These are phyloP conservation scores for Ailanthus altissimus DNA, from an alignment of 345 rosid species.

Conservation along the genomic window DNA sequence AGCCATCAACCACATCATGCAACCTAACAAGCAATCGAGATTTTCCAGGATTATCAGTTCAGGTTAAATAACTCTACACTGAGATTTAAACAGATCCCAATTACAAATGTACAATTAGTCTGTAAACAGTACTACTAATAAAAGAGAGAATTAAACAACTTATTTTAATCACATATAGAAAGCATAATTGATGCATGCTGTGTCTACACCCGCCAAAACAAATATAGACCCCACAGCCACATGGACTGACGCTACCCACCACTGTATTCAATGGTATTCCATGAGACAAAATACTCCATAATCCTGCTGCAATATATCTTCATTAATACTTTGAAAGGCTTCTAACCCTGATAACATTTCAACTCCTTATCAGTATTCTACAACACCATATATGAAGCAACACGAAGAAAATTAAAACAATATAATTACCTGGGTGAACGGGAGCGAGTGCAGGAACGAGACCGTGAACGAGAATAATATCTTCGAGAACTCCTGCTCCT, in stretches of 20 bases:
- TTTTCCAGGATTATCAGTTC: too few relatives aligned
- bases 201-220: not conserved
- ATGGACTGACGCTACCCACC: not conserved
- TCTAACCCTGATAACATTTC: constrained; percentile 52
- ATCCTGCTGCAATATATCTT: not conserved
- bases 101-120: not conserved
- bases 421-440: constrained; percentile 59
- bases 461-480: constrained; percentile 46
- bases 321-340: constrained; percentile 68
- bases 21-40: too few relatives aligned
- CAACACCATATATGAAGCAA: not conserved
- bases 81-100: not conserved
- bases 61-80: too few relatives aligned
- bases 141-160: not conserved
- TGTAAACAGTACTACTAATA: too few relatives aligned
- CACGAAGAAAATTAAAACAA: not conserved
- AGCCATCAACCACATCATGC: too few relatives aligned
- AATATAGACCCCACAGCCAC: not conserved
- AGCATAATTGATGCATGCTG: too few relatives aligned
- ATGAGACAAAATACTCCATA: not conserved
- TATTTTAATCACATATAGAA: not conserved
- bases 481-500: constrained; percentile 65
- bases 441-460: constrained; percentile 43
- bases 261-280: not conserved
- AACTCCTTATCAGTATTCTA: constrained; percentile 18